Conservation (phyloP, 1,284 basidiomycete species). For the Pseudozyma thailandica region DNA sequence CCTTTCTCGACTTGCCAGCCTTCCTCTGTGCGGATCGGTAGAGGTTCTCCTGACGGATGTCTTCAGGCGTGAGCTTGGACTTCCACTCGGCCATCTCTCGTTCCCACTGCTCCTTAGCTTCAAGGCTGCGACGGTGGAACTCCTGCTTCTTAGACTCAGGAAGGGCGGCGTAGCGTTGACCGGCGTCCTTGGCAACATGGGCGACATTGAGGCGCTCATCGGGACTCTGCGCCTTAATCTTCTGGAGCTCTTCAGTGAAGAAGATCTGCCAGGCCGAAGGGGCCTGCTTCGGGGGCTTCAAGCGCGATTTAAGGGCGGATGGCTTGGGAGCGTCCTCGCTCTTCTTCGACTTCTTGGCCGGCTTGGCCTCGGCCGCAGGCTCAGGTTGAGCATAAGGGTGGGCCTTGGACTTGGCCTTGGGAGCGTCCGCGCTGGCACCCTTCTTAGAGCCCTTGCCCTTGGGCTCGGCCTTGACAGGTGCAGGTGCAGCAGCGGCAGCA, state of each 20-base stretch:
- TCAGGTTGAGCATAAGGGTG: constrained; percentile 48
- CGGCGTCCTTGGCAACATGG: constrained; percentile 93
- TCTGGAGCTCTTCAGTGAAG: constrained; percentile 93
- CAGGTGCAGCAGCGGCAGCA: constrained; percentile 25
- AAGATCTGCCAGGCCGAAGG: constrained; percentile 96
- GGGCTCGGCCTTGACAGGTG: constrained; percentile 32
- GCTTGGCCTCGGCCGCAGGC: constrained; percentile 33
- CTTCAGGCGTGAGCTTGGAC: constrained; percentile 88
- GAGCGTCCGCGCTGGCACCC: constrained; percentile 42
- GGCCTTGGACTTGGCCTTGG: constrained; percentile 45
- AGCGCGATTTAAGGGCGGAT: constrained; percentile 70
- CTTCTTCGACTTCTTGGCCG: constrained; percentile 51
- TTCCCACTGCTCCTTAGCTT: constrained; percentile 82
- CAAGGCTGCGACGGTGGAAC: constrained; percentile 74
- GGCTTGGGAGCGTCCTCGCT: constrained; percentile 63
- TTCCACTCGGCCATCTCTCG: constrained; percentile 85
- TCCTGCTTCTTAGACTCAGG: constrained; percentile 79
- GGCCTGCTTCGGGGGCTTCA: constrained; percentile 89
- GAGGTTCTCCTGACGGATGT: constrained; percentile 91
- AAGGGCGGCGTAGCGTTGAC: constrained; percentile 85
- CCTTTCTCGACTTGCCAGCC: constrained; percentile 89
- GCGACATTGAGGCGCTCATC: constrained; percentile 86
- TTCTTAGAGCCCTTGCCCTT: constrained; percentile 45
- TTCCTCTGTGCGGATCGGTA: constrained; percentile 91
- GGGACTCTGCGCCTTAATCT: constrained; percentile 74